Evolutionary conservation across 108 stramenopile species (phyloP).

Genomic region (Heterococcus sp.): DNA sequence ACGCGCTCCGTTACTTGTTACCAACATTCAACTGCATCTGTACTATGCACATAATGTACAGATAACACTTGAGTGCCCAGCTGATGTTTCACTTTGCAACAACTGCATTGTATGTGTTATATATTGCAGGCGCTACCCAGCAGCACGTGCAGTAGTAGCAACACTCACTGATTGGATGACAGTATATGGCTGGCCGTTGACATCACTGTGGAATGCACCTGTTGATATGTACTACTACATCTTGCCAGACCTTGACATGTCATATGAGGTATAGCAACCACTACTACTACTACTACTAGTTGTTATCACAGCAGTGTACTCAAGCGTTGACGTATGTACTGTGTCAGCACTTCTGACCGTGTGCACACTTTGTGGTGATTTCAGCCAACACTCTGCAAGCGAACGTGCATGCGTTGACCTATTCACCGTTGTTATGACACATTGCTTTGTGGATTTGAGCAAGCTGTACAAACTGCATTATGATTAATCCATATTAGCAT

Average conservation of each 20-base stretch:
- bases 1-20: too few relatives aligned
- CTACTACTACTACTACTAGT: background rate
- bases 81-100: background rate
- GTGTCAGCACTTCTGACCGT: background rate
- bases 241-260: background rate
- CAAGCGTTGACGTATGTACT: background rate
- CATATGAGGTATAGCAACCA: background rate
- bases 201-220: background rate
- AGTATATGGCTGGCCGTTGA: background rate
- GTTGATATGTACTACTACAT: background rate
- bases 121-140: background rate
- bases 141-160: background rate
- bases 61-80: too few relatives aligned
- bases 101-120: background rate
- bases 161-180: background rate
- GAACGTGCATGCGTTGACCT: background rate
- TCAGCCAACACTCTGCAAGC: background rate
- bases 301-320: background rate
- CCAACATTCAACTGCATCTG: too few relatives aligned
- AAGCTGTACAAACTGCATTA: background rate
- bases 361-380: background rate
- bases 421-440: background rate
- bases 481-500: too few relatives aligned
- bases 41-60: too few relatives aligned
- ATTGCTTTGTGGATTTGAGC: background rate